Conservation (phyloP, 768 basidiomycete species). For the Leccinum variicolor region DNA sequence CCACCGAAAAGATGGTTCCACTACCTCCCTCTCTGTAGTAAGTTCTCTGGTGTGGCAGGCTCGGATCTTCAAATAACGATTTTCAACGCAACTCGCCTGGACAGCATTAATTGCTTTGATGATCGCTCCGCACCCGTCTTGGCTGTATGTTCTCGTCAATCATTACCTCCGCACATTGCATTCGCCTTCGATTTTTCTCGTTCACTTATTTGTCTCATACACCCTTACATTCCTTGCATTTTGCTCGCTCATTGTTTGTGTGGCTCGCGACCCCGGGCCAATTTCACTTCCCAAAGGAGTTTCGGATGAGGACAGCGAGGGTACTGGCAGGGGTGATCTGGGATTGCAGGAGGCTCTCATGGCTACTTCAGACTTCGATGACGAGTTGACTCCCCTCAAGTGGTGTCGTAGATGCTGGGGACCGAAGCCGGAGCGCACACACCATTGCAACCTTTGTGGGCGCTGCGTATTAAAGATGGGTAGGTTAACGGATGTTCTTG, state of each 20-base stretch:
- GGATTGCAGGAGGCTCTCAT: conserved; percentile 62
- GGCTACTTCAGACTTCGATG: conserved; percentile 44
- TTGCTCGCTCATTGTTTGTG: conserved; percentile 69
- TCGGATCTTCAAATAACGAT: background rate
- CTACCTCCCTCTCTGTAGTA: conserved; percentile 56
- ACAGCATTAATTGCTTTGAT: conserved; percentile 53
- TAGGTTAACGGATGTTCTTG: conserved; percentile 31
- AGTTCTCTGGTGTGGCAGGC: conserved; percentile 16
- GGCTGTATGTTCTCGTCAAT: conserved; percentile 62
- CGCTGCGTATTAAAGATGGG: conserved; percentile 86
- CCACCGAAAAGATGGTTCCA: conserved; percentile 51
- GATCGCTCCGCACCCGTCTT: conserved; percentile 71
- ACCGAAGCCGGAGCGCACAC: conserved; percentile 75
- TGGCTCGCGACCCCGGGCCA: conserved; percentile 74
- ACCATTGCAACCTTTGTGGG: conserved; percentile 73
- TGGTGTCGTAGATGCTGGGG: conserved; percentile 82
- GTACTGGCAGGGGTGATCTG: conserved; percentile 38
- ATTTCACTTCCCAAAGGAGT: conserved; percentile 31
- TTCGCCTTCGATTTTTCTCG: conserved; percentile 41
- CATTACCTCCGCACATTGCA: conserved; percentile 60
- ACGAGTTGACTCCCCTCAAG: conserved; percentile 53
- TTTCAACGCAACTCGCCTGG: conserved; percentile 3
- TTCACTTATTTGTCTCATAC: conserved; percentile 60
- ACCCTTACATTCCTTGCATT: conserved; percentile 65
- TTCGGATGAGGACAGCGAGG: conserved; percentile 27